Percentiles rank a stretch among this genome's conserved stretches.
Evolutionary conservation across 2,329 filamentous ascomycete genomes (phyloP).

Genomic region (Aspergillus chevalieri): DNA sequence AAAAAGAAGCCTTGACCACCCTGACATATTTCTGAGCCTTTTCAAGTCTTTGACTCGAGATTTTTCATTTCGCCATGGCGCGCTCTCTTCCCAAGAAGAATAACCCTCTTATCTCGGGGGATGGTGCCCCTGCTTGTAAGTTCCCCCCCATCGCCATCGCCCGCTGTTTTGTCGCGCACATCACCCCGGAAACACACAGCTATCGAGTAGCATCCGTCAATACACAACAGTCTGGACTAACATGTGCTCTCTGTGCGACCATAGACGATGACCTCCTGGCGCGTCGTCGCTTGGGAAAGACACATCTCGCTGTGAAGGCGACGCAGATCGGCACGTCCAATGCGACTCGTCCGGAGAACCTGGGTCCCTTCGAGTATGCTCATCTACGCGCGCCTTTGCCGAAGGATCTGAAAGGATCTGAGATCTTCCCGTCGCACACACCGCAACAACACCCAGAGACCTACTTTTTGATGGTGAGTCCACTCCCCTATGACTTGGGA

Average conservation of each 20-base stretch:
- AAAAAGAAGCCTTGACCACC: conserved; percentile 3
- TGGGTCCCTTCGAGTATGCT: conserved; percentile 90
- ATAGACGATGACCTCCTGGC: conserved; percentile 68
- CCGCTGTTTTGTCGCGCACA: conserved; percentile 3
- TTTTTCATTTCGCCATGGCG: conserved; percentile 26
- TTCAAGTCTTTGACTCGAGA: conserved; percentile 3
- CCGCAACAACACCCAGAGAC: conserved; percentile 65
- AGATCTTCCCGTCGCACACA: conserved; percentile 76
- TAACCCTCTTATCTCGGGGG: conserved; percentile 42
- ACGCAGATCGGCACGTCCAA: conserved; percentile 64
- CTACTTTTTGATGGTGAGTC: conserved; percentile 83
- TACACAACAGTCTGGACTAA: neutral
- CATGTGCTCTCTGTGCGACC: neutral
- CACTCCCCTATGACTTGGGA: neutral
- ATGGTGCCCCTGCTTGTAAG: conserved; percentile 42
- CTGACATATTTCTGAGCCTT: conserved; percentile 5
- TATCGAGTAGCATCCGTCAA: neutral
- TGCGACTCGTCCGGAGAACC: conserved; percentile 64
- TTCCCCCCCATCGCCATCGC: conserved; percentile 14
- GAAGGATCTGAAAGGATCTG: conserved; percentile 77
- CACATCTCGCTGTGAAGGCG: conserved; percentile 78
- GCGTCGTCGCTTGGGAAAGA: conserved; percentile 85
- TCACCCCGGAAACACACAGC: conserved; percentile 1
- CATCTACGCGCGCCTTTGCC: conserved; percentile 89
- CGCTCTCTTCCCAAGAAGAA: conserved; percentile 41